These are phyloP conservation scores for Chytriomyces confervae DNA, from an alignment of 192 early-diverging fungal genomes.

Conservation along the genomic window DNA sequence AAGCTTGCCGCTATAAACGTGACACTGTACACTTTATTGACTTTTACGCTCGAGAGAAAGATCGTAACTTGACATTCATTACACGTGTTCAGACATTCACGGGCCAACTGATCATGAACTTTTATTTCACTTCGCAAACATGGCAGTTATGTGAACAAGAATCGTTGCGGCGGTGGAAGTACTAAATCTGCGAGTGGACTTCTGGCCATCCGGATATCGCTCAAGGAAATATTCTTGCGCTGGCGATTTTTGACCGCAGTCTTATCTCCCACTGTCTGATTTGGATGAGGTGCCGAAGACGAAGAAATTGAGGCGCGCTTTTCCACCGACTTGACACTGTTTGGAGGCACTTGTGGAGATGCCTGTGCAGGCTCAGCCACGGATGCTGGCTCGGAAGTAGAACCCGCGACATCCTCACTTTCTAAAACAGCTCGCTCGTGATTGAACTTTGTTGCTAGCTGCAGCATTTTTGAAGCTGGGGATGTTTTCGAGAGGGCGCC, in stretches of 20 bases:
- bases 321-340: neutral
- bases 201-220: constrained; percentile 53
- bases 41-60: too few species aligned
- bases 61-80: too few species aligned
- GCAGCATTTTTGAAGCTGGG: neutral
- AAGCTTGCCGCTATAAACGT: too few species aligned
- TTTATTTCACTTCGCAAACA: too few species aligned
- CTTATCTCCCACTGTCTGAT: neutral
- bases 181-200: constrained; percentile 57
- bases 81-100: too few species aligned
- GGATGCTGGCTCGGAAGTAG: neutral
- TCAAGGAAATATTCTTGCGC: constrained; percentile 51
- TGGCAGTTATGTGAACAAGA: constrained; percentile 51
- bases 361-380: neutral
- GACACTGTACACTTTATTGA: too few species aligned
- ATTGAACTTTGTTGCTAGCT: neutral
- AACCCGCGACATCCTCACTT: neutral
- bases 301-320: neutral
- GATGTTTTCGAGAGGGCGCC: constrained; percentile 1
- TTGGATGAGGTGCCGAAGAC: neutral
- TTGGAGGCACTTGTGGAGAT: neutral
- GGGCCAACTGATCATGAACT: too few species aligned
- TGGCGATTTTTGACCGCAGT: constrained; percentile 8
- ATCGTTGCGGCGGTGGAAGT: constrained; percentile 56
- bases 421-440: neutral